These are phyloP conservation scores for Carex parvula DNA, from an alignment of 176 grass and related monocot genomes.

Conservation along the genomic window DNA sequence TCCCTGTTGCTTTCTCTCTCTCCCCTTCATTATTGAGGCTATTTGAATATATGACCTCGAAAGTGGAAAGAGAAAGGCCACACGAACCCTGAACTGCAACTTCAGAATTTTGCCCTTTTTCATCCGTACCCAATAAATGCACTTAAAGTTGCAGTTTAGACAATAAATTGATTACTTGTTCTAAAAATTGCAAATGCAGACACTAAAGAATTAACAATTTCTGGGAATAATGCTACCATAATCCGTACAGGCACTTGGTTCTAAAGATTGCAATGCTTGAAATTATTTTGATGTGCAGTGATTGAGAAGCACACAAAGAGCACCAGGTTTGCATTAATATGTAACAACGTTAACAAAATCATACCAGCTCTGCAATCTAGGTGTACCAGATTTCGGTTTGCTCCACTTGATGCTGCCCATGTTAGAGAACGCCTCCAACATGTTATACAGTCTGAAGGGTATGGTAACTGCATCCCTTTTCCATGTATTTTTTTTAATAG, in stretches of 20 bases:
- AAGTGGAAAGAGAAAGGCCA: background rate
- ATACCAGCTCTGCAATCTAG: constrained; percentile 97
- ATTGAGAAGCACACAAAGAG: constrained; percentile 98
- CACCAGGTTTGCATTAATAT: constrained; percentile 99
- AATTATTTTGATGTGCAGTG: constrained; percentile 40
- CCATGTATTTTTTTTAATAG: background rate
- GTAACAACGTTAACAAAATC: constrained; percentile 99
- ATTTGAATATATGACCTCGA: background rate
- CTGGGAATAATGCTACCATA: background rate
- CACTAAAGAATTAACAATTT: background rate
- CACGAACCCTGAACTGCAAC: background rate
- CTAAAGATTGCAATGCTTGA: background rate
- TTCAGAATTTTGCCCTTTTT: background rate
- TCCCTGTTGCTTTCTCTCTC: background rate
- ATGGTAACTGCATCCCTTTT: constrained; percentile 11
- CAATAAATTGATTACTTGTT: background rate
- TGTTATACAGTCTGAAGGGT: constrained; percentile 94
- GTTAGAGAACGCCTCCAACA: constrained; percentile 71
- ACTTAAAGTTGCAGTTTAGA: background rate
- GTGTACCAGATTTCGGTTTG: constrained; percentile 96
- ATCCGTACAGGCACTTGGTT: background rate
- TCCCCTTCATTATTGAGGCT: background rate
- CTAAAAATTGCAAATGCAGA: background rate
- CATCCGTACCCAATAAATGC: background rate
- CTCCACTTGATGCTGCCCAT: constrained; percentile 80